phyloP scores from a whole-genome alignment of 2,329 filamentous ascomycete species.

The Botrytis galanthina region DNA sequence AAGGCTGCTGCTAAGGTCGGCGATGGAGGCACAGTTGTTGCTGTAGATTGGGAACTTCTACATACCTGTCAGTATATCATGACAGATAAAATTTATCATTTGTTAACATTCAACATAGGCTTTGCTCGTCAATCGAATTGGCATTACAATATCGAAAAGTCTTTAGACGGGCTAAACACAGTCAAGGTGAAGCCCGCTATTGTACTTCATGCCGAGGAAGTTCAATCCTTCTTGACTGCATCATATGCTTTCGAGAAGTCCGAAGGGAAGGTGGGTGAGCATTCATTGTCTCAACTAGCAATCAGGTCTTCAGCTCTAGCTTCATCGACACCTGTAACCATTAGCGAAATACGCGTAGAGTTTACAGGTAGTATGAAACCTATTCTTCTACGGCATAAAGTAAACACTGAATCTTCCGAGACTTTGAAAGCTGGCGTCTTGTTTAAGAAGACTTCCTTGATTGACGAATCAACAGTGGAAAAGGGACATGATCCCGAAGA shows the following conservation, averaged over 20 bases:
- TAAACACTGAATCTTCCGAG: slow-evolving; percentile 3
- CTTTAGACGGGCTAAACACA: slow-evolving; percentile 50
- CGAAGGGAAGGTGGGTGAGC: slow-evolving; percentile 61
- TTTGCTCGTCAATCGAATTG: slow-evolving; percentile 55
- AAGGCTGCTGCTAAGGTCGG: slow-evolving; percentile 53
- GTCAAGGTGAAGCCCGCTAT: slow-evolving; percentile 49
- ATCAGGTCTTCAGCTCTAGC: slow-evolving; percentile 56
- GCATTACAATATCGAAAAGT: slow-evolving; percentile 60
- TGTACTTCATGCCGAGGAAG: slow-evolving; percentile 49
- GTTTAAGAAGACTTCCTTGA: slow-evolving; percentile 28
- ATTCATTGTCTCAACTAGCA: slow-evolving; percentile 55
- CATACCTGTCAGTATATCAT: slow-evolving; percentile 50
- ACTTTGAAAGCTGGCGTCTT: slow-evolving; percentile 7
- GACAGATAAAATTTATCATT: not conserved
- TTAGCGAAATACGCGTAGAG: slow-evolving; percentile 52
- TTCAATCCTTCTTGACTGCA: slow-evolving; percentile 53
- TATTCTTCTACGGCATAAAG: slow-evolving; percentile 46
- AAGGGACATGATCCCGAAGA: not conserved
- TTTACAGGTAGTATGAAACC: slow-evolving; percentile 59
- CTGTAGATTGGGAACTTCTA: slow-evolving; percentile 65
- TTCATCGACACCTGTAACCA: slow-evolving; percentile 50
- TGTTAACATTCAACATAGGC: slow-evolving; percentile 41
- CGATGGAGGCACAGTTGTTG: slow-evolving; percentile 55
- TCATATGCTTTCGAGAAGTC: slow-evolving; percentile 58
- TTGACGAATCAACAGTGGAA: slow-evolving; percentile 23